Evolutionary conservation across 306 rosid genomes (phyloP), one percentile per base, ranked within the genome.

Genomic region (Castanea sativa): DNA sequence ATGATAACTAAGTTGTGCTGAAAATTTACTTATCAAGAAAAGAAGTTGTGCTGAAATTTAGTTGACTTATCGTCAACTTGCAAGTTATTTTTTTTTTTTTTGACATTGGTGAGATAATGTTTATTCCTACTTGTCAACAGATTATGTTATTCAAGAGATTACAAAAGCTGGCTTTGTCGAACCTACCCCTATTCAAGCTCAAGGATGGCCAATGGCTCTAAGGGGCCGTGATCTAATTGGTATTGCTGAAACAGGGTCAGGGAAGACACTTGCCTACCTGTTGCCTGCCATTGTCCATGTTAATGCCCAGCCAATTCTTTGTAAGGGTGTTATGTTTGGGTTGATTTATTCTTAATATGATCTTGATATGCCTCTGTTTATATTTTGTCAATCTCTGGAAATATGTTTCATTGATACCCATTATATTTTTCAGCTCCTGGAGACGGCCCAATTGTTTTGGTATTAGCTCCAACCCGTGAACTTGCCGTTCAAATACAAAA

Each of bases 141-240:
- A 93, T 41, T 95, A 95, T 79, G 99, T 95, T 68, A 1, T 95
- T 78, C 88, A 95, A 91, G 98, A 95, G 85, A 86, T 95, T 81
- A 32, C 85, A 55, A 95, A 77, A 84, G 94, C 99, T 81, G 99
- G 99, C 11, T 95, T 95, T 87, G 82, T 88, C 8, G 99, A 95
- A 69, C 99, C 99, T 73, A 95, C 99, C 35, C 96, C 99, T 19
- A 95, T 95, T 85, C 99, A 95, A 73, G 91, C 99, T 52, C 99
- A 95, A 93, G 99, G 99, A 80, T 95, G 99, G 99, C 98, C 99
- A 78, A 95, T 95, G 99, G 99, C 99, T 80, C 86, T 95, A 80
- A 91, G 75, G 83, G 99, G 99, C 41, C 96, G 98, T 76, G 99
- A 95, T 83, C 94, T 95, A 73, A 93, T 93, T 63, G 99, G 99